Conservation (phyloP, 2,329 filamentous ascomycete species). For the Podosphaera fusca region DNA sequence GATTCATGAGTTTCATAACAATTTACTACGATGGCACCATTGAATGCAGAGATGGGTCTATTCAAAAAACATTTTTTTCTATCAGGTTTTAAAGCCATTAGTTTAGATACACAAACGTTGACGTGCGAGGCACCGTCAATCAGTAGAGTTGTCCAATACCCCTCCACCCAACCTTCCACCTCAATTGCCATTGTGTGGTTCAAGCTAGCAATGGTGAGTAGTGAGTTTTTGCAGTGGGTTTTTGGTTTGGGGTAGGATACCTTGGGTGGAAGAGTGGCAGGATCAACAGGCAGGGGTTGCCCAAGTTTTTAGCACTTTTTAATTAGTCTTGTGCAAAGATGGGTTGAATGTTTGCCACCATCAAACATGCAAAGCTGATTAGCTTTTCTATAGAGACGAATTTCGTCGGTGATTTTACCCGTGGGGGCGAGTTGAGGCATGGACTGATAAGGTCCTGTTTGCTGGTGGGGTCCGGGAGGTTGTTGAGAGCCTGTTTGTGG, state of each 20-base stretch:
- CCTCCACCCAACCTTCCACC: neutral
- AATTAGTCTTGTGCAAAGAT: neutral
- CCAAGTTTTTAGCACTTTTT: slow-evolving; percentile 1
- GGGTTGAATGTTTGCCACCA: neutral
- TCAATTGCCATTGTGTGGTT: neutral
- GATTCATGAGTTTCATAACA: neutral
- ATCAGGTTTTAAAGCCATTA: neutral
- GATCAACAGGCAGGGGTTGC: neutral
- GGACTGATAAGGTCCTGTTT: too few relatives aligned
- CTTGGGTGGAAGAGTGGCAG: neutral
- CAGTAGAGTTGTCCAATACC: neutral
- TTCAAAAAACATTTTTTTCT: neutral
- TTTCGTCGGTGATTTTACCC: neutral
- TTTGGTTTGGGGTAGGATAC: neutral
- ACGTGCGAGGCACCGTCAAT: neutral
- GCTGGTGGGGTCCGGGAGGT: too few relatives aligned
- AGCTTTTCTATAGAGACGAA: neutral
- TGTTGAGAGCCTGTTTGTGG: too few relatives aligned
- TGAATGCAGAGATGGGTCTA: neutral
- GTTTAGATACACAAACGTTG: slow-evolving; percentile 1
- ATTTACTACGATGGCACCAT: neutral
- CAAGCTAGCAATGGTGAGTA: neutral
- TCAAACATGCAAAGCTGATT: slow-evolving; percentile 1
- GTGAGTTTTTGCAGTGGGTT: neutral
- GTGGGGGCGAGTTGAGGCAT: too few relatives aligned